Conservation (phyloP, 148 eudicot genomes). For the Euryodendron excelsum region DNA sequence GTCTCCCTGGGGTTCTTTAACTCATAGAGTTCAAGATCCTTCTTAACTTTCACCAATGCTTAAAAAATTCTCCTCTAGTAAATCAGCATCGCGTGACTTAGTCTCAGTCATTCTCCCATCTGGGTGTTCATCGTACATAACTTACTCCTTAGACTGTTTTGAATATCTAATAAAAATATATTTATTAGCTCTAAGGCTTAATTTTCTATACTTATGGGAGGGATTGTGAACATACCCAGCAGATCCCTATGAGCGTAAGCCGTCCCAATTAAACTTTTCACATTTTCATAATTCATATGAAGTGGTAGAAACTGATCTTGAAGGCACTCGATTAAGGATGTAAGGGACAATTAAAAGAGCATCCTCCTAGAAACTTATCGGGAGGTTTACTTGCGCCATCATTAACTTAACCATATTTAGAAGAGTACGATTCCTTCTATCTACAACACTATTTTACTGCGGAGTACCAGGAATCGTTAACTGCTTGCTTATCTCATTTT, state of each 20-base stretch:
- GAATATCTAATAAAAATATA: slow-evolving; percentile 2
- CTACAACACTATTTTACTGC: neutral
- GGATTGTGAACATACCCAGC: neutral
- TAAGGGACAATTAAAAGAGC: neutral
- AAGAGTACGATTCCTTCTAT: too few species aligned
- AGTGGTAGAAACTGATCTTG: neutral
- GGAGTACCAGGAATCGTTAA: neutral
- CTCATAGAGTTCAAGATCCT: slow-evolving; percentile 5
- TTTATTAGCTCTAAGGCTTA: neutral
- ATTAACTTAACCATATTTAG: too few species aligned
- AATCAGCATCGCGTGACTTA: neutral
- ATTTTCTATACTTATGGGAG: neutral
- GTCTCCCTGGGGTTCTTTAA: slow-evolving; percentile 12
- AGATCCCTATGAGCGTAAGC: neutral
- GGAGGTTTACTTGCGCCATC: neutral
- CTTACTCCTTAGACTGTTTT: neutral
- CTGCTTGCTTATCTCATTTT: neutral
- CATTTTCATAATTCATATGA: neutral
- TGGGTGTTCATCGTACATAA: neutral
- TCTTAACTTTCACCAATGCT: slow-evolving; percentile 4
- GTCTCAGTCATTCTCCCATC: neutral
- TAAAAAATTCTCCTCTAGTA: neutral
- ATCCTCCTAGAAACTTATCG: neutral
- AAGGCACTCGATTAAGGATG: neutral
- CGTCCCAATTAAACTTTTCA: neutral